These are phyloP conservation scores for Claviceps digitariae DNA, from an alignment of 2,329 filamentous ascomycete genomes.

Conservation along the genomic window DNA sequence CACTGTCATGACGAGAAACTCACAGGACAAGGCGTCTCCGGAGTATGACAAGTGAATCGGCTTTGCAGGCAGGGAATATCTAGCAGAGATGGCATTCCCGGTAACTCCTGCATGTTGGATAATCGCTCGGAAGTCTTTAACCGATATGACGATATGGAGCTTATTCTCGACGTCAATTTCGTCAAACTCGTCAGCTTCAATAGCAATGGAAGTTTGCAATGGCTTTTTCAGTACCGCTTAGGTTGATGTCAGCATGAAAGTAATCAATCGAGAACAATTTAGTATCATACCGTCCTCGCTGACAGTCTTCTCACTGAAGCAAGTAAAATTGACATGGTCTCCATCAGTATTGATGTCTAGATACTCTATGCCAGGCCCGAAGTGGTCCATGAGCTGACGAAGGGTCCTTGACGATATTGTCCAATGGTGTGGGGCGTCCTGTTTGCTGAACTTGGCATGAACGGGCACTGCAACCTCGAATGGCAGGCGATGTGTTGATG, in stretches of 20 bases:
- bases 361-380: slow-evolving; percentile 67
- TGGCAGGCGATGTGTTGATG: slow-evolving; percentile 62
- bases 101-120: slow-evolving; percentile 61
- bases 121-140: slow-evolving; percentile 72
- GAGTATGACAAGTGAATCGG: slow-evolving; percentile 63
- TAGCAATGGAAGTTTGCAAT: slow-evolving; percentile 63
- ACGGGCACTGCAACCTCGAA: slow-evolving; percentile 64
- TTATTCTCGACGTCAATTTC: slow-evolving; percentile 61
- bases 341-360: slow-evolving; percentile 65
- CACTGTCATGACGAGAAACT: slow-evolving; percentile 73
- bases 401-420: slow-evolving; percentile 57
- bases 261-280: background rate
- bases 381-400: slow-evolving; percentile 66
- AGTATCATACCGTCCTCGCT: slow-evolving; percentile 36
- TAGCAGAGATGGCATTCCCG: slow-evolving; percentile 50
- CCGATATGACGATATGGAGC: slow-evolving; percentile 66
- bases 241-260: slow-evolving; percentile 1
- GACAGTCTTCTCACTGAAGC: slow-evolving; percentile 66
- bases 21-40: slow-evolving; percentile 53
- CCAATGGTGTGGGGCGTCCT: slow-evolving; percentile 56
- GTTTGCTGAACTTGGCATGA: slow-evolving; percentile 60
- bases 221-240: slow-evolving; percentile 66
- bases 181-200: slow-evolving; percentile 65
- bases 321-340: slow-evolving; percentile 63
- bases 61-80: slow-evolving; percentile 56